Base-by-base conservation (phyloP, 805 yeast species). In the Candida argentea region DNA sequence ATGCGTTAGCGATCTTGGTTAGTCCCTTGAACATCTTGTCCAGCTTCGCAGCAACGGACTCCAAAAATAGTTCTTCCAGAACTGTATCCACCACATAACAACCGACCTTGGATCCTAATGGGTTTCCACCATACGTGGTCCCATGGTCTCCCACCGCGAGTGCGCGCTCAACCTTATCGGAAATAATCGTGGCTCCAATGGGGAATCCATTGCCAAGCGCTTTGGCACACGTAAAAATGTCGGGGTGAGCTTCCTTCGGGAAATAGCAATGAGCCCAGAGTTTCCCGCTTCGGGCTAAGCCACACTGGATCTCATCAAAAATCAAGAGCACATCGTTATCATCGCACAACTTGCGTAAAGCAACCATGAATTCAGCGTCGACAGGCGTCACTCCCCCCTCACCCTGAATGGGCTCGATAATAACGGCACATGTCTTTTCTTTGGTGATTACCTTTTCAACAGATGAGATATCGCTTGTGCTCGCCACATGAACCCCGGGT, bases 171-270 rank as follows among this genome's bases (percentile, higher is more conserved):
- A 91, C 80, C 27, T 71, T 67, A 39, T 84, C 91, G 30, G 83
- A 73, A 33, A 89, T 75, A 70, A 91, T 70, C 2, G 94, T 82
- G 4, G 96, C 98, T 31, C 93, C 95, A 41, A 91, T 79, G 18
- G 98, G 98, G 64, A 73, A 84, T 9, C 98, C 98, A 49, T 89
- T 91, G 35, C 97, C 98, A 25, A 91, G 63, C 3, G 97, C 96
- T 55, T 91, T 91, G 27, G 98, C 98, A 70, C 78, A 72, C 13
- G 97, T 89, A 25, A 89, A 52, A 33, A 91, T 84, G 54, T 91
- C 98, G 3, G 98, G 98, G 48, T 85, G 94, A 0, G 91, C 94
- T 33, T 74, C 82, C 26, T 61, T 52, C 22, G 91, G 87, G 27
- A 80, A 60, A 34, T 69, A 61, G 23, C 74, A 63, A 50, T 89